These are phyloP conservation scores for Fusarium sp. DNA, from an alignment of 2,329 filamentous ascomycete species.

Conservation along the genomic window DNA sequence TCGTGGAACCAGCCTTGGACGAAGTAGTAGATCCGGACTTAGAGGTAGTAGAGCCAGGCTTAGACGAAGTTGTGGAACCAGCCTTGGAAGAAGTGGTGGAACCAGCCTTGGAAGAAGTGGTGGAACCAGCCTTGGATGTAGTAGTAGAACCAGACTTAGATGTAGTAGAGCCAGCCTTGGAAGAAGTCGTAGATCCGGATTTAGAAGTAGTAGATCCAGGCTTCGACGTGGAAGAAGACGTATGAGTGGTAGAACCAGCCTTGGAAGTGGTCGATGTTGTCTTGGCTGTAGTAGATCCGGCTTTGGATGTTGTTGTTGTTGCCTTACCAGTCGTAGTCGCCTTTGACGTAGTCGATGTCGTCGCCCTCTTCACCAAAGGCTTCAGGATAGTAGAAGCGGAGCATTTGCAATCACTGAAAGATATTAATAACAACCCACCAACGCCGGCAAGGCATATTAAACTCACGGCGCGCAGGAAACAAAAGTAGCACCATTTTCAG, in stretches of 20 bases:
- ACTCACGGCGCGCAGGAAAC: conserved; percentile 21
- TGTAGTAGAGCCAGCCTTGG: neutral
- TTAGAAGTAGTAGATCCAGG: neutral
- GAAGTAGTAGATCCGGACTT: neutral
- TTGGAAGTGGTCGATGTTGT: neutral
- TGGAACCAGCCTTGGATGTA: no score
- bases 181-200: no score
- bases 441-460: neutral
- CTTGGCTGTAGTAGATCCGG: neutral
- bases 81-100: neutral
- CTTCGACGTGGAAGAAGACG: neutral
- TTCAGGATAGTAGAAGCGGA: conserved; percentile 2
- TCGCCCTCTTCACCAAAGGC: conserved; percentile 4
- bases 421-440: neutral
- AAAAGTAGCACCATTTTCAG: neutral
- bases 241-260: neutral
- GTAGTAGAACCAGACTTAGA: neutral
- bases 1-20: no score
- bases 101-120: no score
- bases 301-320: no score
- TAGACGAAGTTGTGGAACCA: neutral
- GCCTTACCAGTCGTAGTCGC: neutral
- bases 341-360: neutral
- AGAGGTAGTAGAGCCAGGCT: neutral
- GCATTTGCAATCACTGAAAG: conserved; percentile 15